Evolutionary conservation across 1,284 basidiomycete genomes (phyloP), one percentile per base, ranked within the genome.

Genomic region (Apiotrichum laibachii): DNA sequence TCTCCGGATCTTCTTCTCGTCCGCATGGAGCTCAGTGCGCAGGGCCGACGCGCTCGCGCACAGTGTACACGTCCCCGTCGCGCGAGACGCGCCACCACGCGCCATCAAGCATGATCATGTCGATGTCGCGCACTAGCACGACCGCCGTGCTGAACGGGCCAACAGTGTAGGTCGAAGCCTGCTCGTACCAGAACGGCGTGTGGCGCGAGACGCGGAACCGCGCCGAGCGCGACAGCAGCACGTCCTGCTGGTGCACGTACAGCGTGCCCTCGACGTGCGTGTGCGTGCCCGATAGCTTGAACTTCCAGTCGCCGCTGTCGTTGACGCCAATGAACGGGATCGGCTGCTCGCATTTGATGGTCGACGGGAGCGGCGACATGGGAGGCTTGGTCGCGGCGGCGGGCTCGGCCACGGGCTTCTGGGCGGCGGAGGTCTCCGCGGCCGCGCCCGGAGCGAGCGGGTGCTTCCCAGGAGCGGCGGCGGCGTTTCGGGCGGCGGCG

Each of bases 61-160:
- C 31, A 8, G 59, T 60, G 53, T 61, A 64, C 26, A 48, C 43
- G n/a, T 56, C 54, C 15, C 59, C 59, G 1, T 61, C 62, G 18
- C 56, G 54, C n/a, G 48, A 50, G 46, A 43, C 45, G 35, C 59
- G 56, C 62, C 62, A 64, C 62, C 62, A 64, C 9, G 48, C 46
- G 9, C 48, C 54, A 46, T 64, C 62, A 12, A 64, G 54, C 6
- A 60, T 53, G 12, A 64, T 49, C 59, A 64, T 61, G 54, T 64
- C 62, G 18, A 64, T 59, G 9, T 61, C 56, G 33, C 15, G n/a
- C 33, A n/a, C 54, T 42, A 48, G 47, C 18, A 60, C 22, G 9
- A 63, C 22, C 18, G 56, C 50, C 8, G 61, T 57, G 8, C 44
- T 51, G 45, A 62, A 59, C n/a, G 61, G 61, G 2, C 61, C 61